Evolutionary conservation across 2,329 filamentous ascomycete genomes (phyloP).

Genomic region (Aspergillaceae sp.): DNA sequence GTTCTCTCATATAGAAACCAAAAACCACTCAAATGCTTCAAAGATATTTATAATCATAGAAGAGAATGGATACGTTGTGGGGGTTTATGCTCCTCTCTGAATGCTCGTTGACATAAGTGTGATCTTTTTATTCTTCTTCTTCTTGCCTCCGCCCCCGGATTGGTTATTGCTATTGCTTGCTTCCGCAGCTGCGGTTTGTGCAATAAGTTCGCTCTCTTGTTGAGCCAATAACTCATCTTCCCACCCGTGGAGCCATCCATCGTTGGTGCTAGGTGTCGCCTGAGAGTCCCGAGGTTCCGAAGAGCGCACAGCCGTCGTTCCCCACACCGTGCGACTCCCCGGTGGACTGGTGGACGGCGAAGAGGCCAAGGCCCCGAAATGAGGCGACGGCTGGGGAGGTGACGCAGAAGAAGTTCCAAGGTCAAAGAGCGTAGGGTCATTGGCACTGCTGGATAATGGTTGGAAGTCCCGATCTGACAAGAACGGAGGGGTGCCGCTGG

Average conservation of each 20-base stretch:
- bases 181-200: slow-evolving; percentile 39
- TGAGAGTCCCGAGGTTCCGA: slow-evolving; percentile 47
- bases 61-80: background rate
- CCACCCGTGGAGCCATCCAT: slow-evolving; percentile 82
- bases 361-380: slow-evolving; percentile 53
- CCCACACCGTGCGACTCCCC: slow-evolving; percentile 77
- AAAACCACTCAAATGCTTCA: background rate
- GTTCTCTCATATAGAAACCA: background rate
- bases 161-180: slow-evolving; percentile 12
- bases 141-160: slow-evolving; percentile 34
- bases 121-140: slow-evolving; percentile 61
- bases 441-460: slow-evolving; percentile 43
- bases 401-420: slow-evolving; percentile 30
- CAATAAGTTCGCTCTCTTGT: slow-evolving; percentile 42
- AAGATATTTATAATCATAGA: background rate
- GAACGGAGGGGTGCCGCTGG: slow-evolving; percentile 38
- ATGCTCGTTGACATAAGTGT: slow-evolving; percentile 60
- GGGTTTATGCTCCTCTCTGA: slow-evolving; percentile 46
- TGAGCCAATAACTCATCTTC: slow-evolving; percentile 67
- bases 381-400: slow-evolving; percentile 33
- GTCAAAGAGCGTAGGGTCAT: slow-evolving; percentile 21
- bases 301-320: slow-evolving; percentile 59
- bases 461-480: slow-evolving; percentile 58
- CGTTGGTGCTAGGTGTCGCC: slow-evolving; percentile 42
- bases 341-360: slow-evolving; percentile 69